Conservation (phyloP, 768 basidiomycete species). For the Hemileccinum rubropunctum region DNA sequence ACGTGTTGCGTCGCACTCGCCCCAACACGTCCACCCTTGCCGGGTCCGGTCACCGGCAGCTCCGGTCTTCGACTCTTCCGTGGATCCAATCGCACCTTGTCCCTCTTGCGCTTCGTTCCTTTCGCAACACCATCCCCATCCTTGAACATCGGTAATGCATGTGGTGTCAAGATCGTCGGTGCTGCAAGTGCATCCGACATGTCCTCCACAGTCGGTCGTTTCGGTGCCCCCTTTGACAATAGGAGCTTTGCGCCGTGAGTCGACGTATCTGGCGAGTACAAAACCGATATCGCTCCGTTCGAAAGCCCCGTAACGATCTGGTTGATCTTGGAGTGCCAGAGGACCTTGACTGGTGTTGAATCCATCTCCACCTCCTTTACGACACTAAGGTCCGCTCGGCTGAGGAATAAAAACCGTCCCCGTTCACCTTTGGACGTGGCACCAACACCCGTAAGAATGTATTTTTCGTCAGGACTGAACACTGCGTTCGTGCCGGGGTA, state of each 20-base stretch:
- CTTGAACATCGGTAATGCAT: slow-evolving; percentile 88
- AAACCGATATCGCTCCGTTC: slow-evolving; percentile 81
- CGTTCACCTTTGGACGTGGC: slow-evolving; percentile 61
- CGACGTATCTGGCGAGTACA: slow-evolving; percentile 91
- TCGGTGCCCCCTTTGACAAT: slow-evolving; percentile 80
- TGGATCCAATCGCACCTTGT: slow-evolving; percentile 85
- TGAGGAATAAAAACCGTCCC: slow-evolving; percentile 73
- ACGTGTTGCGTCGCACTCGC: slow-evolving; percentile 97
- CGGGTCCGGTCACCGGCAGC: slow-evolving; percentile 89
- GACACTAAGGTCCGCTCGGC: slow-evolving; percentile 65
- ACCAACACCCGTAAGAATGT: slow-evolving; percentile 81
- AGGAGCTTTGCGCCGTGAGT: slow-evolving; percentile 90
- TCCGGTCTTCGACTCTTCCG: slow-evolving; percentile 91
- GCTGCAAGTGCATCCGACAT: slow-evolving; percentile 82
- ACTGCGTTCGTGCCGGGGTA: slow-evolving; percentile 93
- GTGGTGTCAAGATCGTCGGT: slow-evolving; percentile 89
- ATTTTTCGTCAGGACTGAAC: slow-evolving; percentile 93
- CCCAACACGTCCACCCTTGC: slow-evolving; percentile 90
- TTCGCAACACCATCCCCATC: slow-evolving; percentile 68
- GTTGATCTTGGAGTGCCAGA: slow-evolving; percentile 98
- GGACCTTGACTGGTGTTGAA: slow-evolving; percentile 82
- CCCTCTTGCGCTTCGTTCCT: slow-evolving; percentile 83
- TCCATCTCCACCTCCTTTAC: slow-evolving; percentile 67
- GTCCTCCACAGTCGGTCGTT: slow-evolving; percentile 82
- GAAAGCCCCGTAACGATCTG: slow-evolving; percentile 89